Evolutionary conservation across 1,139 yeast genomes (phyloP).

Genomic region (Yamadazyma atmosphaerica): DNA sequence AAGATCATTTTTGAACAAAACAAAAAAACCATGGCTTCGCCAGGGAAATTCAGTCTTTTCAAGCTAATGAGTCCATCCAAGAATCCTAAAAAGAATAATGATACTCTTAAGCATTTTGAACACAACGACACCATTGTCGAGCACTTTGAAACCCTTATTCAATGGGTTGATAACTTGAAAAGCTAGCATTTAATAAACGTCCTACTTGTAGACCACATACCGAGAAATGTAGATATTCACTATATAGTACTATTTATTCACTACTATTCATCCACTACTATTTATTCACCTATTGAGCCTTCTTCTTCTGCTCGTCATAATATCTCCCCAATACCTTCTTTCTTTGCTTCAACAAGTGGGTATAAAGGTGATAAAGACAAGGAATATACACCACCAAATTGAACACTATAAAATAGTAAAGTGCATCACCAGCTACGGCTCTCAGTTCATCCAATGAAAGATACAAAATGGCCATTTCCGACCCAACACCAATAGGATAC

Average conservation of each 20-base stretch:
- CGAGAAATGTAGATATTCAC: neutral
- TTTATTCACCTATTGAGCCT: neutral
- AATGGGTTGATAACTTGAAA: slow-evolving; percentile 28
- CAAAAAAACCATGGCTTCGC: slow-evolving; percentile 19
- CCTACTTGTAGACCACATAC: too few relatives aligned
- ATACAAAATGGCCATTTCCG: slow-evolving; percentile 74
- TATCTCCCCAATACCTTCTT: slow-evolving; percentile 56
- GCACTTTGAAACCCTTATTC: slow-evolving; percentile 31
- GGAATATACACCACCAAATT: slow-evolving; percentile 74
- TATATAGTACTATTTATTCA: too few relatives aligned
- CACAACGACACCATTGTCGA: slow-evolving; percentile 36
- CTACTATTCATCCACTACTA: neutral
- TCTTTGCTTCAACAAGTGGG: slow-evolving; percentile 90
- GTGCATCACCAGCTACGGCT: slow-evolving; percentile 48
- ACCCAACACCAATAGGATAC: slow-evolving; percentile 89
- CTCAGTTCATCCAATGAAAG: slow-evolving; percentile 67
- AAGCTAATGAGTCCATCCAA: slow-evolving; percentile 10
- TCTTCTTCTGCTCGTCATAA: slow-evolving; percentile 12
- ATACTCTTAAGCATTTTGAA: slow-evolving; percentile 24
- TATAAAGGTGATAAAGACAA: slow-evolving; percentile 80
- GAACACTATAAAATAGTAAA: slow-evolving; percentile 54
- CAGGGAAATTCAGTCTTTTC: neutral
- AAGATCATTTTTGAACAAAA: slow-evolving; percentile 38
- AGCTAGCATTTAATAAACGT: neutral
- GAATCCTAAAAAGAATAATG: slow-evolving; percentile 12